Evolutionary conservation across 371 early-diverging fungal species (phyloP), one percentile per base, ranked within the genome.

Genomic region (Paraphysoderma sedebokerense): DNA sequence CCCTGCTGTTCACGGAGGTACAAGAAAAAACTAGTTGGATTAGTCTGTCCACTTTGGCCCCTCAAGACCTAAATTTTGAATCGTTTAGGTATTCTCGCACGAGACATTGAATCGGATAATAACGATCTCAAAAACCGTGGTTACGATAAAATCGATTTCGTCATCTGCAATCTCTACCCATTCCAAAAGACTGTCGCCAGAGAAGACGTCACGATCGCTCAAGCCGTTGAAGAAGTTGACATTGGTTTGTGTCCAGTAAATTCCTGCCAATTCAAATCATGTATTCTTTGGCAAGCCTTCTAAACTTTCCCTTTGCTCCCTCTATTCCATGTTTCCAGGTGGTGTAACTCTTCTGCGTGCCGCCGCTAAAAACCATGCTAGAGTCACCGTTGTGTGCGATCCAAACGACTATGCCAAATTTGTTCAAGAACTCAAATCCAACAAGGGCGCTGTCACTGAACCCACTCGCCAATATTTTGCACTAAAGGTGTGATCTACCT

Each of bases 291-390:
- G 5, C 19, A n/a, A n/a, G n/a, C n/a, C n/a, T n/a, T n/a, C n/a
- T n/a, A n/a, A n/a, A n/a, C n/a, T n/a, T 44, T 22, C 12, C 11
- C 26, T 27, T 44, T 26, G 30, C 30, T 30, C 26, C 49, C 44
- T 28, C 17, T 7, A 24, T 29, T 26, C 20, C 24, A 15, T 31
- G n/a, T 38, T 37, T 11, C 38, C 48, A 79, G 82, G 92, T 60
- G 97, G 97, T 59, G 97, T 96, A 34, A 93, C 97, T 17, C 74
- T 96, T 48, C 73, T 93, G 41, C 82, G 97, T 51, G 97, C 97
- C 48, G 97, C 95, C 50, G 97, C 97, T 56, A 96, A 96, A 80
- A 96, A 96, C 72, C 95, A 93, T 59, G 83, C 79, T 24, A 83
- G 97, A 39, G 95, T 93, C 36, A 77, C 87, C 41, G 79, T 96